phyloP scores from a whole-genome alignment of 2,329 filamentous ascomycete genomes.

The Pseudogymnoascus sp. region DNA sequence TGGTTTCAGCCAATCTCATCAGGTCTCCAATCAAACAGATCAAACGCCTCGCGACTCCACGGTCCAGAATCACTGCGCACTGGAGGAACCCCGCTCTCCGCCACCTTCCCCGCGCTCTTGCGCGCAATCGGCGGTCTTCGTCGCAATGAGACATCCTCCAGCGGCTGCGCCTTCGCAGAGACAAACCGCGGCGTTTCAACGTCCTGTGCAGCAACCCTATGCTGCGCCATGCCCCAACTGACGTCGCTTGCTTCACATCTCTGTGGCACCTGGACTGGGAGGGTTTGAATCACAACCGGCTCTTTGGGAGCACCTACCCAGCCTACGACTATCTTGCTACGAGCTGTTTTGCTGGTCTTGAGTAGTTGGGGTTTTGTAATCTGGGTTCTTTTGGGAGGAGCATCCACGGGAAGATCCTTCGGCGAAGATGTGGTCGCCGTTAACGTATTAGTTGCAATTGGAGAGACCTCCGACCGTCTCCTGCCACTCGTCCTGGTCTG shows the following conservation, averaged over 20 bases:
- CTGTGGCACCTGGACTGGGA: neutral
- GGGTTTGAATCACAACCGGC: neutral
- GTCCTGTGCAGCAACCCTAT: neutral
- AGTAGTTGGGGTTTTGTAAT: neutral
- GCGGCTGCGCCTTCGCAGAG: neutral
- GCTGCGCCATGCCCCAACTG: neutral
- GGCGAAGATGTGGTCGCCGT: neutral
- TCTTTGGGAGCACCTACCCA: neutral
- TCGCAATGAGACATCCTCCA: neutral
- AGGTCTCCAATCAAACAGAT: constrained; percentile 57
- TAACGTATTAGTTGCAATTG: neutral
- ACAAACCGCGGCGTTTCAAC: neutral
- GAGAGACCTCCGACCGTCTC: neutral
- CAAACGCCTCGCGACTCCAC: constrained; percentile 63
- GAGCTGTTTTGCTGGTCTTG: constrained; percentile 7
- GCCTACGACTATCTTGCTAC: constrained; percentile 11
- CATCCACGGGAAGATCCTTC: neutral
- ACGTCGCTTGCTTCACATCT: neutral
- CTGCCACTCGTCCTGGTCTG: neutral
- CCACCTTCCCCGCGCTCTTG: neutral
- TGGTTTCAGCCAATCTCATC: neutral
- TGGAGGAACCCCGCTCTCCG: neutral
- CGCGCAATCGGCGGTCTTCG: neutral
- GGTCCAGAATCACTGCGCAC: constrained; percentile 33
- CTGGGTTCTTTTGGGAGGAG: neutral